These are phyloP conservation scores for Sechiopsis laciniata DNA, from an alignment of 306 rosid species.

Conservation along the genomic window DNA sequence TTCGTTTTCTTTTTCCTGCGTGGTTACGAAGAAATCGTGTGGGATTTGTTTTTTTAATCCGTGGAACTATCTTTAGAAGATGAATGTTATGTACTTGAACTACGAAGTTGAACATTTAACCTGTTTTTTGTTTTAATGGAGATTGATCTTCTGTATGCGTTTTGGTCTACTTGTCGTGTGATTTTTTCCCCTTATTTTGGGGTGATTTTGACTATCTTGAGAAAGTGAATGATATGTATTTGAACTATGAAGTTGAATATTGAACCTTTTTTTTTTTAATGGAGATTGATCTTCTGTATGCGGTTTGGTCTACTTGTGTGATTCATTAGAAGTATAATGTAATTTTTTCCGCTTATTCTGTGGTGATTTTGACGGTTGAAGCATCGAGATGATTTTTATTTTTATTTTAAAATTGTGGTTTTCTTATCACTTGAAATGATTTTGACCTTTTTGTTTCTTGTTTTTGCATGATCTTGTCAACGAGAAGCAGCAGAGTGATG, in stretches of 20 bases:
- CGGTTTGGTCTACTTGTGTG: neutral
- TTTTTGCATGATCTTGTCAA: constrained; percentile 25
- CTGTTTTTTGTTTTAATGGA: too few relatives aligned
- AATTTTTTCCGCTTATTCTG: neutral
- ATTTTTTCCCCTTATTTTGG: too few relatives aligned
- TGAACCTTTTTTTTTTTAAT: neutral
- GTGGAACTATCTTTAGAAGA: neutral
- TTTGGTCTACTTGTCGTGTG: too few relatives aligned
- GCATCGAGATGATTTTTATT: neutral
- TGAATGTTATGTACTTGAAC: neutral
- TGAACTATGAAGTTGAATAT: neutral
- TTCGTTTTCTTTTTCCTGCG: too few relatives aligned
- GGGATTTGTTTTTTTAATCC: neutral
- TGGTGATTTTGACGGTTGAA: neutral
- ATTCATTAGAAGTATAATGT: neutral
- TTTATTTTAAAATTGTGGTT: neutral
- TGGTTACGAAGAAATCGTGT: too few relatives aligned
- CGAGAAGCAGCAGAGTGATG: constrained; percentile 34
- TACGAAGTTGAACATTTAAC: neutral
- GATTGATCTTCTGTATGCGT: too few relatives aligned
- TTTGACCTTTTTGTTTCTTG: neutral
- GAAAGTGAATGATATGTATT: neutral
- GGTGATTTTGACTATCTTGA: neutral
- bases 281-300: constrained; percentile 2
- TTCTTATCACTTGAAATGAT: neutral